Base-by-base conservation (phyloP, 257 asterid genomes). In the Plectranthus barbatus region DNA sequence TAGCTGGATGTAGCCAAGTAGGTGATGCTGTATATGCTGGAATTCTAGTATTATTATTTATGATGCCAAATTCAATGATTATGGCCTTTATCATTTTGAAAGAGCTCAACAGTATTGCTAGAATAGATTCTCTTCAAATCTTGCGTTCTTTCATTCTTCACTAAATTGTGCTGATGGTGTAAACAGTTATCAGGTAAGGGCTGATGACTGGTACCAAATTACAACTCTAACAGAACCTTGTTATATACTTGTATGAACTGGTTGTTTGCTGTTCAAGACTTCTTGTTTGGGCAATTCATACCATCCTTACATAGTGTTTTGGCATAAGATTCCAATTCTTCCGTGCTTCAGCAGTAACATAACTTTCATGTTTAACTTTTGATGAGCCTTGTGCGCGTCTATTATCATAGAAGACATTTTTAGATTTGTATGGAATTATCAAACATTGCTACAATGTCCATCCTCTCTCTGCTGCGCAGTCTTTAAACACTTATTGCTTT, bases 1-100 rank as follows among this genome's bases (percentile, higher is more conserved):
- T 18, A 66, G 72, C 42, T 66, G 48, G 49, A 56, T 66, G 37
- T 55, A 55, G 50, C 50, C 31, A 56, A 55, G 37, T 55, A 55
- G 41, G 58, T 33, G 9, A 55, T 33, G 45, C 61, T 55, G 61
- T 55, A 31, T 44, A 44, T 26, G 51, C 58, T 56, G 65, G 59
- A 45, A 45, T 52, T 46, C 34, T 20, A 18, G 34, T 46, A 44
- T 67, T 59, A 67, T 19, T 4, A 21, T 56, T 21, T 55, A n/a
- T 67, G 42, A 33, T 56, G 49, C 44, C 50, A n/a, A 44, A 42
- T 44, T 64, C 48, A 55, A 66, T 56, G 56, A 56, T 44, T 66
- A 55, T 66, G 64, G 72, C 46, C 60, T 55, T 54, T 55, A 26
- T 10, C 57, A 13, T 46, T 21, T n/a, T n/a, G n/a, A n/a, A n/a